Evolutionary conservation across 208 protist species (phyloP), one percentile per base, ranked within the genome.

Genomic region (Trypanosoma mega): DNA sequence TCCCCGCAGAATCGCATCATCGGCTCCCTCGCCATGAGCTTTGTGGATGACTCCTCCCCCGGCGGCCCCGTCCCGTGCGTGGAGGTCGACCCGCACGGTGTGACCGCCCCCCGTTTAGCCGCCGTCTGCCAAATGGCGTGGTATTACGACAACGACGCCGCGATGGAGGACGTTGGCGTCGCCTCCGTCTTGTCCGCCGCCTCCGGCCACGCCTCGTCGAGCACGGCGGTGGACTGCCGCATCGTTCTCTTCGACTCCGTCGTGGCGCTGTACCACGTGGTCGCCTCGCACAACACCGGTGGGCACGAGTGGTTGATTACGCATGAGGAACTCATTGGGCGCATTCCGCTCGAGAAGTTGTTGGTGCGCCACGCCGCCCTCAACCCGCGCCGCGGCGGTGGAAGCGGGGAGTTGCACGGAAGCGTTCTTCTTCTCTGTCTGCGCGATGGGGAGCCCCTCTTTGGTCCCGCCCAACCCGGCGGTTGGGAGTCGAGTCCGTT

Each of bases 251-350:
- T 53, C 16, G 67, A 63, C 44, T 48, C 67, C 31, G 20, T 39
- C 16, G 53, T 85, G 1, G 75, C 59, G 4, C 55, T 85, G n/a
- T 85, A 78, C 39, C 53, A 80, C 44, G 55, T 76, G 18, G 50
- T 80, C 21, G 6, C 45, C 11, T 30, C 21, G 14, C 21, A 14
- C 6, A 24, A 50, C 20, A 43, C 41, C 11, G 51, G 53, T 21
- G 21, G 53, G 47, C 37, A 59, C 53, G 14, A 49, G 12, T 29
- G 34, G 12, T 6, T 39, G 8, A 39, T 39, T 39, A 12, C 34
- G 34, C 8, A 39, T 6, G 34, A 39, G 34, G 8, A 39, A 12
- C 12, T 39, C 12, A 12, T 12, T 6, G 34, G 34, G 8, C 8
- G 8, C 8, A 16, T 39, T 6, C 12, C 34, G 6, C 34, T 39